These are phyloP conservation scores for Arthrobotrys sphaeroides DNA, from an alignment of 2,329 filamentous ascomycete species.

Conservation along the genomic window DNA sequence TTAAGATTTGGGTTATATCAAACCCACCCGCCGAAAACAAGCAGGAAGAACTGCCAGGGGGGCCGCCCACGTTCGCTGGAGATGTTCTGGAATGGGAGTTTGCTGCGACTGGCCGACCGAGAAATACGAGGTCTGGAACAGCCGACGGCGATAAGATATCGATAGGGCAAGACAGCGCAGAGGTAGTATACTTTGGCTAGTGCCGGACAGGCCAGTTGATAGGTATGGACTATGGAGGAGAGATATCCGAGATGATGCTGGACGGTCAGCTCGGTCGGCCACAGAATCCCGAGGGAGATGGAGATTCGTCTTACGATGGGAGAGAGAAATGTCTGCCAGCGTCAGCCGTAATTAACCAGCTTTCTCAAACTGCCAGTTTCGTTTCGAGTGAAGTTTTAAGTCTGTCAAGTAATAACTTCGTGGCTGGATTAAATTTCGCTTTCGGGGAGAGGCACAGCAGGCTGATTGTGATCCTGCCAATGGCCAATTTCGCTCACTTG, in stretches of 20 bases:
- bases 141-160: neutral
- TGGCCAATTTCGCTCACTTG: neutral
- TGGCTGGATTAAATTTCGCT: constrained; percentile 26
- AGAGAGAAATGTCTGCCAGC: neutral
- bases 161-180: neutral
- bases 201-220: neutral
- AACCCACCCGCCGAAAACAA: too few relatives aligned
- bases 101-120: constrained; percentile 21
- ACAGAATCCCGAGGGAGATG: neutral
- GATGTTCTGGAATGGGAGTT: neutral
- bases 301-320: neutral
- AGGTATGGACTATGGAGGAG: too few relatives aligned
- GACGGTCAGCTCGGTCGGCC: too few relatives aligned
- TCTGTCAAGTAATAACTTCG: too few relatives aligned
- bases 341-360: constrained; percentile 28
- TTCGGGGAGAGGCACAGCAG: neutral
- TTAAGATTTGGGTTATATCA: too few relatives aligned
- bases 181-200: too few relatives aligned
- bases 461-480: constrained; percentile 30
- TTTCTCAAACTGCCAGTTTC: too few relatives aligned
- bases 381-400: too few relatives aligned
- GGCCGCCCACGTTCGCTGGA: neutral
- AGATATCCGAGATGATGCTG: too few relatives aligned
- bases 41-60: neutral
- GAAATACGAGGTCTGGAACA: constrained; percentile 4